Percentiles rank a stretch among this genome's conserved stretches.
Evolutionary conservation across 129 eudicot genomes (phyloP).

Genomic region (Helianthus tuberosus): DNA sequence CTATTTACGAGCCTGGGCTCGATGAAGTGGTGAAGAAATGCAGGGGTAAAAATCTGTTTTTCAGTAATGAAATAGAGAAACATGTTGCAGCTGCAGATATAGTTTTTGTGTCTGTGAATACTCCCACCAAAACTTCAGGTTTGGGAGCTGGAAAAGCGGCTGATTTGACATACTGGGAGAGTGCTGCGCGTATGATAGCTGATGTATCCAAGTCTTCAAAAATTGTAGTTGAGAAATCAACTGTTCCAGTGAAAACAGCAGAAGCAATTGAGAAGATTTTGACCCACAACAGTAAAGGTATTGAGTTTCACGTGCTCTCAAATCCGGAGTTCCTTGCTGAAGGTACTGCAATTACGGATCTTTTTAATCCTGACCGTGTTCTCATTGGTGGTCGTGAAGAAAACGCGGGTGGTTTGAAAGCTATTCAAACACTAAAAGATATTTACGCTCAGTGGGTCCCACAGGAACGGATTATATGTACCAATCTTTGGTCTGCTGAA

Average conservation of each 20-base stretch:
- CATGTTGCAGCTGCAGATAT: conserved; percentile 20
- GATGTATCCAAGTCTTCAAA: conserved; percentile 19
- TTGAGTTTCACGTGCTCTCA: conserved; percentile 57
- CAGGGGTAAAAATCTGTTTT: conserved; percentile 21
- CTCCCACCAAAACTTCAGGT: conserved; percentile 20
- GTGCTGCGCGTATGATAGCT: conserved; percentile 17
- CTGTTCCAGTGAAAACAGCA: conserved; percentile 72
- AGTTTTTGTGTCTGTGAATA: conserved; percentile 19
- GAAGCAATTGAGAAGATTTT: conserved; percentile 65
- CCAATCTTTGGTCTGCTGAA: conserved; percentile 75
- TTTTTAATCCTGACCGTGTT: conserved; percentile 64
- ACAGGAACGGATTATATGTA: conserved; percentile 56
- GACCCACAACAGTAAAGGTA: conserved; percentile 62
- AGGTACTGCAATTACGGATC: conserved; percentile 60
- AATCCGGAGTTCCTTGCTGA: conserved; percentile 71
- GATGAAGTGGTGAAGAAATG: conserved; percentile 13
- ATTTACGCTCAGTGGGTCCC: conserved; percentile 71
- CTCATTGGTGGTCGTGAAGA: conserved; percentile 71
- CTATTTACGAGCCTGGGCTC: conserved; percentile 2
- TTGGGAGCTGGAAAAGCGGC: conserved; percentile 20
- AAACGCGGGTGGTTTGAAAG: conserved; percentile 56
- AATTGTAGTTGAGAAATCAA: conserved; percentile 44
- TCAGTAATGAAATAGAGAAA: conserved; percentile 12
- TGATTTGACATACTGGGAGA: conserved; percentile 18
- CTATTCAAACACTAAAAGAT: conserved; percentile 44